Percentiles rank a stretch among this genome's conserved stretches.
Conservation (phyloP, 2,329 filamentous ascomycete species). For the Colletotrichum trifolii region DNA sequence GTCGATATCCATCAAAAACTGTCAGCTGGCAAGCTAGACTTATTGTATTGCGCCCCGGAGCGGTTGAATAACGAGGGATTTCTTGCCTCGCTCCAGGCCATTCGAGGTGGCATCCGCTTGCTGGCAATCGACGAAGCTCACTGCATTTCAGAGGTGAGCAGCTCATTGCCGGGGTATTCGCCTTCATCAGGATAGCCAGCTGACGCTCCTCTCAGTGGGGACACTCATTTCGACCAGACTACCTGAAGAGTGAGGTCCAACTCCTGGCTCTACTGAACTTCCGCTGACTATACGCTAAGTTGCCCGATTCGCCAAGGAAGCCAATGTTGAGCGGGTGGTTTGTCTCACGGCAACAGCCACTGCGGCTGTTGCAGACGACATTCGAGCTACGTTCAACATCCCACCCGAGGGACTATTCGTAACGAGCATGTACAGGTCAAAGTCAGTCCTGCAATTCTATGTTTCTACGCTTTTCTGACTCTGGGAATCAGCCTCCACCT, state of each 20-base stretch:
- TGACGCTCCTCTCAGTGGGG: conserved; percentile 51
- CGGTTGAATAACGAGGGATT: conserved; percentile 71
- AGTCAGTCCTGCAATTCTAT: conserved; percentile 44
- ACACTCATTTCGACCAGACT: conserved; percentile 61
- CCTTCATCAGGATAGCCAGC: no score
- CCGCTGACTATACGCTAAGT: conserved; percentile 48
- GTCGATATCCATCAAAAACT: conserved; percentile 50
- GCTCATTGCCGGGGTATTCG: no score
- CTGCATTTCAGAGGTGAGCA: conserved; percentile 61
- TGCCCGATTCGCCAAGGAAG: conserved; percentile 65
- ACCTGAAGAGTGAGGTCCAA: conserved; percentile 54
- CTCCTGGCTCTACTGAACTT: neutral
- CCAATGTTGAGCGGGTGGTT: conserved; percentile 67
- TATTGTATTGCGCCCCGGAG: conserved; percentile 70
- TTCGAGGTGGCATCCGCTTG: conserved; percentile 66
- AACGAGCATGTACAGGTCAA: conserved; percentile 69
- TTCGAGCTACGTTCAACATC: conserved; percentile 64
- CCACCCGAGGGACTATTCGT: conserved; percentile 62
- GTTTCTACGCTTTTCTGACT: neutral
- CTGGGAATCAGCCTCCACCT: conserved; percentile 56
- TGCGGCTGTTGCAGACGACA: conserved; percentile 64
- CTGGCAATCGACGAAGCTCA: conserved; percentile 69
- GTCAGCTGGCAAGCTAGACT: conserved; percentile 58
- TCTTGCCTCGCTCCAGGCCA: conserved; percentile 63
- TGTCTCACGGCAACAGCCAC: conserved; percentile 71